Percentiles rank a stretch among this genome's conserved stretches.
phyloP scores from a whole-genome alignment of 768 basidiomycete genomes.

The Pisolithus marmoratus region DNA sequence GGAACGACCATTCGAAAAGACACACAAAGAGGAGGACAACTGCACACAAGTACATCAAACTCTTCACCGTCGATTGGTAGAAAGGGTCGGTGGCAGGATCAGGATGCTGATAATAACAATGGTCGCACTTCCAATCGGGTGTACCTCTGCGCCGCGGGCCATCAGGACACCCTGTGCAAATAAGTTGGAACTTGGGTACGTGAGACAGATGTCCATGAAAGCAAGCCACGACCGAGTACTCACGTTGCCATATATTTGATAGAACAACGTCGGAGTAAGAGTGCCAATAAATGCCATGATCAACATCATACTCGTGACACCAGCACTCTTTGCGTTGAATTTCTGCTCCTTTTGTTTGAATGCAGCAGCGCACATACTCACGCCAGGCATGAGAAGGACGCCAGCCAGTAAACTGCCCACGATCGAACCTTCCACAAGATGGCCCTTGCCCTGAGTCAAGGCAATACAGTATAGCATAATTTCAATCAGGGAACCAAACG shows the following conservation, averaged over 20 bases:
- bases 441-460: slow-evolving; percentile 84
- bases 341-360: slow-evolving; percentile 89
- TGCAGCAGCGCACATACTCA: slow-evolving; percentile 92
- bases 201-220: slow-evolving; percentile 6
- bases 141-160: slow-evolving; percentile 7
- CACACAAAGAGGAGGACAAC: slow-evolving; percentile 83
- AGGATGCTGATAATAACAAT: slow-evolving; percentile 93
- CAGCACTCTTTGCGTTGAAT: slow-evolving; percentile 99
- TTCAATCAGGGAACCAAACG: slow-evolving; percentile 98
- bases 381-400: slow-evolving; percentile 93
- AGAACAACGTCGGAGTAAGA: slow-evolving; percentile 91
- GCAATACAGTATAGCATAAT: slow-evolving; percentile 91
- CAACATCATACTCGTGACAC: slow-evolving; percentile 98
- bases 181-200: slow-evolving; percentile 68
- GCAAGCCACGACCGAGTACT: slow-evolving; percentile 28
- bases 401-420: slow-evolving; percentile 94
- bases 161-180: slow-evolving; percentile 75
- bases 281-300: slow-evolving; percentile 99
- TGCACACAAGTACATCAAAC: slow-evolving; percentile 95
- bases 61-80: slow-evolving; percentile 93
- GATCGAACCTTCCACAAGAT: slow-evolving; percentile 94
- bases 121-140: slow-evolving; percentile 75
- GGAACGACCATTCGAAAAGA: slow-evolving; percentile 10
- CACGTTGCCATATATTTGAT: slow-evolving; percentile 96
- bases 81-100: slow-evolving; percentile 92